A percentile compares a stretch with the other conserved stretches of the same genome.
These are phyloP conservation scores for Wickerhamiella domercqiae DNA, from an alignment of 805 yeast genomes.

Conservation along the genomic window DNA sequence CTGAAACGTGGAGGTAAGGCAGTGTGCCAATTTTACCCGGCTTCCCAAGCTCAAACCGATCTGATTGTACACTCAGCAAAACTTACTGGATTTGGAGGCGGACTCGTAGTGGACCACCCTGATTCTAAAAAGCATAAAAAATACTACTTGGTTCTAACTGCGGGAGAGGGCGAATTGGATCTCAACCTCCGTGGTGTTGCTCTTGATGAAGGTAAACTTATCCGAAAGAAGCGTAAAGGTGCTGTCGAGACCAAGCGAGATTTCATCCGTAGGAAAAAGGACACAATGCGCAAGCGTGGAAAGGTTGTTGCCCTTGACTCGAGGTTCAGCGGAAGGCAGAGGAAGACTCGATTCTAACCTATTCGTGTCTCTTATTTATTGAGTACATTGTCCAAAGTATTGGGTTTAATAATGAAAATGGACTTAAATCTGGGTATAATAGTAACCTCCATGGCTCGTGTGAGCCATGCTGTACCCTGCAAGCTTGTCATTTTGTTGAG, in stretches of 20 bases:
- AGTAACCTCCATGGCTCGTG: too few species aligned
- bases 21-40: conserved; percentile 93
- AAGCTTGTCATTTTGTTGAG: too few species aligned
- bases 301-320: conserved; percentile 77
- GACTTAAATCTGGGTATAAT: too few species aligned
- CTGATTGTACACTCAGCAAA: conserved; percentile 72
- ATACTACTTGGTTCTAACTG: conserved; percentile 76
- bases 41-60: conserved; percentile 71
- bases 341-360: conserved; percentile 45
- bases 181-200: conserved; percentile 68
- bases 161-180: conserved; percentile 62
- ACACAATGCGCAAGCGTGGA: conserved; percentile 81
- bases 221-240: conserved; percentile 28
- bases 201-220: conserved; percentile 37
- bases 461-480: too few species aligned
- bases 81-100: conserved; percentile 91
- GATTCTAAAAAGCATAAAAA: conserved; percentile 85
- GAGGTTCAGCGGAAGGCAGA: conserved; percentile 76
- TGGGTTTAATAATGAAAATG: too few species aligned
- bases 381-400: background rate
- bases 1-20: conserved; percentile 91
- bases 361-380: background rate
- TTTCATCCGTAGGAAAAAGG: conserved; percentile 81
- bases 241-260: conserved; percentile 62
- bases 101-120: conserved; percentile 84